Evolutionary conservation across 768 basidiomycete species (phyloP), one percentile per base, ranked within the genome.

Genomic region (Russula vinacea): DNA sequence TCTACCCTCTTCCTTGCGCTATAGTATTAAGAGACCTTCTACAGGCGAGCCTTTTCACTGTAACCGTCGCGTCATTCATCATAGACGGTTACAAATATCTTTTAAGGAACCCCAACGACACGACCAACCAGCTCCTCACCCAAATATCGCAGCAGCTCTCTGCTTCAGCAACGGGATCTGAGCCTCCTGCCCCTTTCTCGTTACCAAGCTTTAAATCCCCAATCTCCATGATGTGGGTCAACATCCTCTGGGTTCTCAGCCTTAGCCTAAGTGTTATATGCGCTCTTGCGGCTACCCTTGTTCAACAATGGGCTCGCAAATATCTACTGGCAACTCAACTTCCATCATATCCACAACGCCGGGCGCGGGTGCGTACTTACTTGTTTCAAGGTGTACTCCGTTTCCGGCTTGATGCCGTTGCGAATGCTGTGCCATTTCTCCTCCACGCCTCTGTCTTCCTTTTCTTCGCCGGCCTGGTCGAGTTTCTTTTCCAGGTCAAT

Each of bases 111-210:
- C 13, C 56, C 50, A 53, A n/a, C n/a, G 42, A 52, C 32, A 58
- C 37, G 11, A 63, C 62, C 58, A 51, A 54, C 33, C 50, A 53
- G 29, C 35, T 64, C 52, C 62, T 64, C 45, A 22, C 37, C 17
- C 58, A 64, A 44, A 64, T 64, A 59, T 47, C 62, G 6, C 51
- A 54, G 22, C 62, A 64, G 19, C 57, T 64, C 8, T 55, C 62
- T 2, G 50, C 55, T 2, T 17, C 24, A 7, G 42, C 37, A 26
- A n/a, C 50, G 24, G 47, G 42, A 24, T 44, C 51, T 2, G 9
- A 32, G 24, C 51, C 59, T 37, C 60, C 52, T 26, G 44, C 52
- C 26, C 33, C 60, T 13, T 55, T 61, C 45, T 39, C 61, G 11
- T 33, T 60, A 4, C 52, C 44, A 32, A 24, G 52, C n/a, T 64